These are phyloP conservation scores for Pichia cactophila DNA, from an alignment of 1,139 yeast genomes.

Conservation along the genomic window DNA sequence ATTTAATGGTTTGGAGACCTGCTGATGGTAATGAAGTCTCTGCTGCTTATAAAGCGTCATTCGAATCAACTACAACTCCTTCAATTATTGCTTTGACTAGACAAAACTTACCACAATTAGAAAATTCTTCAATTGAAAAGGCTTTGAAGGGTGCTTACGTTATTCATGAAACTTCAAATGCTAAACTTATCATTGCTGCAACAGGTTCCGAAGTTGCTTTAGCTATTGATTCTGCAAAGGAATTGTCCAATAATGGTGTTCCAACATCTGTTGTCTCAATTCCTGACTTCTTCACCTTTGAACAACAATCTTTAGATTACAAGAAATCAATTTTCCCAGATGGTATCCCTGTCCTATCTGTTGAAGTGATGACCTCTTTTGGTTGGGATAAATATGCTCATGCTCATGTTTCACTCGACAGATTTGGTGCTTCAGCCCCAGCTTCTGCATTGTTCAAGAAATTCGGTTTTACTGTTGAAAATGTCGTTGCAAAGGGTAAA, in stretches of 20 bases:
- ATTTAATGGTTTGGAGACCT: slow-evolving; percentile 96
- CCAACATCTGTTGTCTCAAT: slow-evolving; percentile 81
- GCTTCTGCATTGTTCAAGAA: slow-evolving; percentile 73
- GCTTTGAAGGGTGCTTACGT: slow-evolving; percentile 96
- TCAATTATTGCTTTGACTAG: slow-evolving; percentile 89
- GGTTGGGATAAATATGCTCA: slow-evolving; percentile 97
- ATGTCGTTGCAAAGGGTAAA: slow-evolving; percentile 79
- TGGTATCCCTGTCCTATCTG: slow-evolving; percentile 86
- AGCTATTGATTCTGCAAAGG: slow-evolving; percentile 74
- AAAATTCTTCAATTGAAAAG: slow-evolving; percentile 85
- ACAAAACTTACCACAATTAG: slow-evolving; percentile 96
- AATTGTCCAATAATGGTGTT: slow-evolving; percentile 52
- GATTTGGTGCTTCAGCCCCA: slow-evolving; percentile 97
- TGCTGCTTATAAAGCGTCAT: slow-evolving; percentile 85
- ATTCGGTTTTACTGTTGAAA: slow-evolving; percentile 92
- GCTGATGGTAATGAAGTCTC: slow-evolving; percentile 99
- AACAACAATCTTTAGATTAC: slow-evolving; percentile 73
- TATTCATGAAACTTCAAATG: slow-evolving; percentile 31
- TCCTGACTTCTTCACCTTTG: slow-evolving; percentile 91
- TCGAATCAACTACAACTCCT: slow-evolving; percentile 71
- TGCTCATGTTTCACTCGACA: slow-evolving; percentile 91
- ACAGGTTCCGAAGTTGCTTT: slow-evolving; percentile 95
- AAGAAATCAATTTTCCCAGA: slow-evolving; percentile 85
- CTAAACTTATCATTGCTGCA: slow-evolving; percentile 76
- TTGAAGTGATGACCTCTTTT: slow-evolving; percentile 85